These are phyloP conservation scores for Herpotrichia juniperi DNA, from an alignment of 2,329 filamentous ascomycete genomes.

Conservation along the genomic window DNA sequence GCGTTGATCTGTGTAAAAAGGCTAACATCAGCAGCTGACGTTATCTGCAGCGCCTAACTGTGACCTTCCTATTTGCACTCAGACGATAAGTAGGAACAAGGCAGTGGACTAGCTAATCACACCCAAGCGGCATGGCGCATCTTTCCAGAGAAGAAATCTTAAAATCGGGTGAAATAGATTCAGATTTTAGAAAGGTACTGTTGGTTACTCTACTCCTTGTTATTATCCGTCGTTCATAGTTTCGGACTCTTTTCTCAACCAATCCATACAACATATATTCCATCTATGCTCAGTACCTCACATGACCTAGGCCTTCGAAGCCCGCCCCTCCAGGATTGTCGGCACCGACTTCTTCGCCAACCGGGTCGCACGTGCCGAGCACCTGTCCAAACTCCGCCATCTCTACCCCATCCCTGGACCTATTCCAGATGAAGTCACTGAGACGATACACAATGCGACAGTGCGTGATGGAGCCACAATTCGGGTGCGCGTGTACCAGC, in stretches of 20 bases:
- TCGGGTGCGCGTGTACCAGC: constrained; percentile 34
- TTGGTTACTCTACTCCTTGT: neutral
- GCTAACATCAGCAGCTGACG: too few relatives aligned
- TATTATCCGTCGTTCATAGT: neutral
- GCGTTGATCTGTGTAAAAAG: too few relatives aligned
- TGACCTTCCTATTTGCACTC: too few relatives aligned
- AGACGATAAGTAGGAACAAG: too few relatives aligned
- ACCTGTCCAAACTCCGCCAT: constrained; percentile 35
- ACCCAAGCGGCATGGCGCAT: constrained; percentile 31
- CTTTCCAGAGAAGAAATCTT: constrained; percentile 33
- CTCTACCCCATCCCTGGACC: constrained; percentile 37
- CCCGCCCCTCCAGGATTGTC: constrained; percentile 24
- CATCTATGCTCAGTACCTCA: neutral
- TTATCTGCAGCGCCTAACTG: too few relatives aligned
- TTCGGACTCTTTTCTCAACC: neutral
- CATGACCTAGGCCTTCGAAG: constrained; percentile 27
- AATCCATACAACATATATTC: neutral
- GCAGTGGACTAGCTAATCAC: too few relatives aligned
- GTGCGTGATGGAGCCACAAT: constrained; percentile 33
- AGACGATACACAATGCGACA: constrained; percentile 31
- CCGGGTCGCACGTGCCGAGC: constrained; percentile 29
- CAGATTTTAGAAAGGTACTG: constrained; percentile 27
- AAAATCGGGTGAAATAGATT: constrained; percentile 22
- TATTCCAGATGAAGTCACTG: constrained; percentile 34
- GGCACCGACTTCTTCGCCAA: constrained; percentile 23